Conservation (phyloP, 306 rosid genomes). For the Chamaecrista fasciculata region DNA sequence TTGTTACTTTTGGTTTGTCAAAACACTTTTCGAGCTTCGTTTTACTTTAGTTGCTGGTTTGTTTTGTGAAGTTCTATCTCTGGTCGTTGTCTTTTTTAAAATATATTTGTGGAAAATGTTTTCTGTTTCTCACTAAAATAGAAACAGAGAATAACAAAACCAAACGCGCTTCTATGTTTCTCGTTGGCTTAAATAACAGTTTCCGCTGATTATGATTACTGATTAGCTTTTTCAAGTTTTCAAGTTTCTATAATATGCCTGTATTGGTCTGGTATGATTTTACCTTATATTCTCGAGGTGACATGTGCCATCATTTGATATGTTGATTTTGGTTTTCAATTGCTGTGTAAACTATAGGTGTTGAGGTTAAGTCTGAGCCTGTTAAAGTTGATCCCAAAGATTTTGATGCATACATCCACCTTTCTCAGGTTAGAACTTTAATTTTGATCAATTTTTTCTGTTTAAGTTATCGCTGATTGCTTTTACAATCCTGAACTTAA, state of each 20-base stretch:
- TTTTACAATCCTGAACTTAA: no score
- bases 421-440: conserved; percentile 69
- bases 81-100: no score
- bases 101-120: no score
- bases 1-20: not conserved
- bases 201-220: no score
- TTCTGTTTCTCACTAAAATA: no score
- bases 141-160: no score
- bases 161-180: no score
- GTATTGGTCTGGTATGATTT: not conserved
- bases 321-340: not conserved
- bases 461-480: no score
- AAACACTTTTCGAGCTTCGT: no score
- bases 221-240: not conserved
- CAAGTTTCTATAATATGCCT: not conserved
- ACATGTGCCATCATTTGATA: not conserved
- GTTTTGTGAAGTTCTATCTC: no score
- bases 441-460: not conserved
- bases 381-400: conserved; percentile 43
- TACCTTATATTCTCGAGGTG: not conserved
- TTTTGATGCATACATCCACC: conserved; percentile 46
- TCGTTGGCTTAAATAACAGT: no score
- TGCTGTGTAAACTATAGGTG: conserved; percentile 42
- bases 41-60: no score
- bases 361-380: conserved; percentile 78